Evolutionary conservation across 2,329 filamentous ascomycete genomes (phyloP).

Genomic region (Gnomoniopsis sp.): DNA sequence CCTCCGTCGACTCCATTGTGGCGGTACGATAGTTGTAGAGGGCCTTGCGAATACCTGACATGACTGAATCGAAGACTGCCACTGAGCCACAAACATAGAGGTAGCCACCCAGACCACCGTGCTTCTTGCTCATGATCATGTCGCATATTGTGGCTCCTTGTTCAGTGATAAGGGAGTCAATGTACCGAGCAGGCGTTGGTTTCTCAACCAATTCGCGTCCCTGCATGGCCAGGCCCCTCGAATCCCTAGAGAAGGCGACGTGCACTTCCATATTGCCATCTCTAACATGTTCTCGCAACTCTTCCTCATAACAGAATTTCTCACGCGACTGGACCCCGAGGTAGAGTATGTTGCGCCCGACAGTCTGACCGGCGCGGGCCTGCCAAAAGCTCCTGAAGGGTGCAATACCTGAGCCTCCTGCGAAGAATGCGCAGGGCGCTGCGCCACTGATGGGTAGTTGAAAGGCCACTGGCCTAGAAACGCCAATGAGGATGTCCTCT

Average conservation of each 20-base stretch:
- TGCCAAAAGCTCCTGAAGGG: slow-evolving; percentile 55
- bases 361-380: slow-evolving; percentile 36
- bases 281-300: slow-evolving; percentile 42
- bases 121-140: slow-evolving; percentile 54
- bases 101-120: slow-evolving; percentile 46
- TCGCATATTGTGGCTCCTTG: slow-evolving; percentile 49
- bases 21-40: slow-evolving; percentile 51
- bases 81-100: slow-evolving; percentile 48
- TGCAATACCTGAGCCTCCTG: slow-evolving; percentile 51
- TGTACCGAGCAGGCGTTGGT: slow-evolving; percentile 47
- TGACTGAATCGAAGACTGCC: slow-evolving; percentile 50
- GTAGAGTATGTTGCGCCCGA: slow-evolving; percentile 46
- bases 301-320: slow-evolving; percentile 48
- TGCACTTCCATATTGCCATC: slow-evolving; percentile 50
- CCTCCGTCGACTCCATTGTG: slow-evolving; percentile 48
- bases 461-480: slow-evolving; percentile 49
- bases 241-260: slow-evolving; percentile 50
- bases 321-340: slow-evolving; percentile 50
- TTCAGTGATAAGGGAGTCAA: slow-evolving; percentile 48
- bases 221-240: slow-evolving; percentile 35
- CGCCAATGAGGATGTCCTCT: slow-evolving; percentile 48
- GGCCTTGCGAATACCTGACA: slow-evolving; percentile 52
- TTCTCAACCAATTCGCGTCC: slow-evolving; percentile 44
- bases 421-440: slow-evolving; percentile 50
- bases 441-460: slow-evolving; percentile 48